Percentiles rank a stretch among this genome's conserved stretches.
Evolutionary conservation across 352 stramenopile genomes (phyloP).

Genomic region (Phytophthora citrophthora): DNA sequence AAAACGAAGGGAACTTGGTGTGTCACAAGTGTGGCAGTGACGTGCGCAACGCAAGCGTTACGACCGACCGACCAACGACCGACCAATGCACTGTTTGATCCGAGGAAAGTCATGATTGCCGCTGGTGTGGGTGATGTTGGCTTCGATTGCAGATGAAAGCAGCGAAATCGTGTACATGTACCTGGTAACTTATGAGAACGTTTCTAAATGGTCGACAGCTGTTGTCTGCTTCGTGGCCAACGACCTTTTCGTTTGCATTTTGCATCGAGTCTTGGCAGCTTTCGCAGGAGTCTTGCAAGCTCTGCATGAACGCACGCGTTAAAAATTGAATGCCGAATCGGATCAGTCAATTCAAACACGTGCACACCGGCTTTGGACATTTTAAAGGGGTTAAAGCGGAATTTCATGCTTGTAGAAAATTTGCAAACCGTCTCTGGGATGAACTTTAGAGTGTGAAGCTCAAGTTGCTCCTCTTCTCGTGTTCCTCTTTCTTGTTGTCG

Average conservation of each 20-base stretch:
- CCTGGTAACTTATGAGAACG: background rate
- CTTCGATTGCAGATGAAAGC: constrained; percentile 18
- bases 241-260: constrained; percentile 4
- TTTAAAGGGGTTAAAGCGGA: too few species aligned
- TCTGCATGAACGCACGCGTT: constrained; percentile 5
- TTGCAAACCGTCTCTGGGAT: background rate
- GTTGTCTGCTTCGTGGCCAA: constrained; percentile 1
- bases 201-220: constrained; percentile 17
- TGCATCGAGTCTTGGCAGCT: background rate
- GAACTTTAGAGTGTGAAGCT: too few species aligned
- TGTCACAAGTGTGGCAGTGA: background rate
- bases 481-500: constrained; percentile 1
- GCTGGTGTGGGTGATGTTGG: constrained; percentile 16
- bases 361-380: too few species aligned
- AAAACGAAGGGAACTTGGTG: background rate
- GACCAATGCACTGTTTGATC: background rate
- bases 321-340: background rate
- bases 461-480: background rate
- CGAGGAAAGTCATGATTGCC: background rate
- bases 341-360: constrained; percentile 2
- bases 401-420: background rate
- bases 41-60: background rate
- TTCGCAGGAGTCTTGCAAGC: constrained; percentile 1
- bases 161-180: constrained; percentile 22
- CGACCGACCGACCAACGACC: background rate